Conservation (phyloP, 208 protist genomes). For the Sergeia podlipaevii region DNA sequence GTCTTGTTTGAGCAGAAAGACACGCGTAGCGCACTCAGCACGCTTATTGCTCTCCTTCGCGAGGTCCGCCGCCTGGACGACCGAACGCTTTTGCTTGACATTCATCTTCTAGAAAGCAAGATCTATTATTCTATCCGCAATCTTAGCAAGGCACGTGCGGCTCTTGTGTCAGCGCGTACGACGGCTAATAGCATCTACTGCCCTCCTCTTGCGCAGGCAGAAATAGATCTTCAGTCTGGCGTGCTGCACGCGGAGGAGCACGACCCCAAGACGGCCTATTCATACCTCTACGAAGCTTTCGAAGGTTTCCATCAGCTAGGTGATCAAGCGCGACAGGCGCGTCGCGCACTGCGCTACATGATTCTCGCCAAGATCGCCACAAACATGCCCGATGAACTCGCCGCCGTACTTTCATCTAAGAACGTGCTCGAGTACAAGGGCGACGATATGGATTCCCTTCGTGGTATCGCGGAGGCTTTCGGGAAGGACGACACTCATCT, state of each 20-base stretch:
- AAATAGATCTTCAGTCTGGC: constrained; percentile 97
- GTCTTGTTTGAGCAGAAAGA: constrained; percentile 90
- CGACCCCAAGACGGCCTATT: constrained; percentile 98
- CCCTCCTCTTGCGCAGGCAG: constrained; percentile 96
- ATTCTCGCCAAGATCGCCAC: constrained; percentile 95
- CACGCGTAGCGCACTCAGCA: constrained; percentile 72
- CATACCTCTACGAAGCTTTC: constrained; percentile 99
- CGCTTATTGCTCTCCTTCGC: constrained; percentile 78
- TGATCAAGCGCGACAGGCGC: constrained; percentile 76
- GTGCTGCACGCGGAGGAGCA: constrained; percentile 97
- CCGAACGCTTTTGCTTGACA: constrained; percentile 97
- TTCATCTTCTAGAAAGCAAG: constrained; percentile 96
- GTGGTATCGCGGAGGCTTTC: constrained; percentile 93
- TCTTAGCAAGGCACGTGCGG: constrained; percentile 90
- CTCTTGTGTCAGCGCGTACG: constrained; percentile 96
- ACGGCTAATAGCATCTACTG: constrained; percentile 99
- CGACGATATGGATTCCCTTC: constrained; percentile 91
- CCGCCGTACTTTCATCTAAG: constrained; percentile 73
- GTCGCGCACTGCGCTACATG: constrained; percentile 97
- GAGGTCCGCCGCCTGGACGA: constrained; percentile 98
- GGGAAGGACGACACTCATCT: constrained; percentile 91
- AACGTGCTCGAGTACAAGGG: constrained; percentile 93
- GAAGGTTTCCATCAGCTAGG: constrained; percentile 95
- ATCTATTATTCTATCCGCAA: constrained; percentile 95
- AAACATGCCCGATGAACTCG: constrained; percentile 71